These are phyloP conservation scores for Podosphaera aphanis DNA, from an alignment of 2,329 filamentous ascomycete genomes.

Conservation along the genomic window DNA sequence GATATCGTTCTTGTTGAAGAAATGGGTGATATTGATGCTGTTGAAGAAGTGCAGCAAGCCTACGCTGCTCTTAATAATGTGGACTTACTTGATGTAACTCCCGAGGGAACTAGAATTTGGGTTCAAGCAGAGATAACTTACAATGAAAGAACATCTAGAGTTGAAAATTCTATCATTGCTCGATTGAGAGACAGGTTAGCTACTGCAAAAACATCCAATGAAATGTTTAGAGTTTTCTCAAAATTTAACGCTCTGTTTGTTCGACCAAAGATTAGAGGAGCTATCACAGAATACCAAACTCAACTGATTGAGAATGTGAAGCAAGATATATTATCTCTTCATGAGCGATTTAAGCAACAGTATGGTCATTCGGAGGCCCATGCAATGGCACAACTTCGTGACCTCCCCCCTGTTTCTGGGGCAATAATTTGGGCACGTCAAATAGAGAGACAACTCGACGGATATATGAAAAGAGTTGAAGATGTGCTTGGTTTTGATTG, in stretches of 20 bases:
- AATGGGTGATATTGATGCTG: conserved; percentile 89
- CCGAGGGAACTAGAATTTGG: conserved; percentile 77
- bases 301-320: conserved; percentile 97
- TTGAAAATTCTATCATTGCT: conserved; percentile 97
- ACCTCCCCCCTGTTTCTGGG: conserved; percentile 84
- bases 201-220: conserved; percentile 88
- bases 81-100: conserved; percentile 76
- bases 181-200: conserved; percentile 76
- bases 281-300: conserved; percentile 93
- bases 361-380: conserved; percentile 96
- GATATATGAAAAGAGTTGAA: conserved; percentile 98
- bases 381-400: conserved; percentile 90
- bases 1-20: conserved; percentile 63
- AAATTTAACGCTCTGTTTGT: conserved; percentile 99
- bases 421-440: conserved; percentile 95
- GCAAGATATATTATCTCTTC: conserved; percentile 74
- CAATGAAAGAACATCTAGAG: conserved; percentile 87
- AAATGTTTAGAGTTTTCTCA: conserved; percentile 99
- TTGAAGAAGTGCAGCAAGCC: conserved; percentile 84
- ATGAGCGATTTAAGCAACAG: conserved; percentile 95
- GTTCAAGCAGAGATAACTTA: conserved; percentile 86
- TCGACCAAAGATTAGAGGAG: conserved; percentile 92
- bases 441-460: conserved; percentile 85
- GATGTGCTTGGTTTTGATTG: conserved; percentile 88
- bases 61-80: conserved; percentile 89